Evolutionary conservation across 371 early-diverging fungal genomes (phyloP), one percentile per base, ranked within the genome.

Genomic region (Mucor saturninus): DNA sequence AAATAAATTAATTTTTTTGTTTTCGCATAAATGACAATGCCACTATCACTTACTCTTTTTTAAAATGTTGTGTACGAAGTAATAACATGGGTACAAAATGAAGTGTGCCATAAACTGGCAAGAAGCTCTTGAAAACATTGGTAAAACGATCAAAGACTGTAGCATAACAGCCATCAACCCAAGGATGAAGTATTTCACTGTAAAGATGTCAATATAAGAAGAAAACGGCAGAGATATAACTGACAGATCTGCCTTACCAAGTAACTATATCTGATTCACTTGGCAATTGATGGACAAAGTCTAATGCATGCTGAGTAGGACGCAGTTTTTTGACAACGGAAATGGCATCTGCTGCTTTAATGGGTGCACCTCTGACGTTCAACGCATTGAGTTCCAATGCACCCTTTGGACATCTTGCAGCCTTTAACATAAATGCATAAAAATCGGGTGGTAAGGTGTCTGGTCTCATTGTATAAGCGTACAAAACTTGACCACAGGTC

Each of bases 31-130:
- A 50, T 50, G 11, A 13, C 50, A 10, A 21, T 28, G 9, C 14
- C 21, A 21, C 21, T 21, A 45, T 28, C 2, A 45, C 83, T 74
- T 86, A 88, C 85, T 80, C 75, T 64, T 82, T 83, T 43, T 73
- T 61, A 11, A 92, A 71, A 51, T 79, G 79, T 38, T 83, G 73
- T 21, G 74, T 73, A 38, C 84, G 80, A 40, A 91, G 76, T 13
- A 88, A 67, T 9, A 89, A 50, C 82, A 88, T 75, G 0, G 92
- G 90, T 0, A 90, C 89, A 54, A 90, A 83, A 49, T 89, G 90
- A 56, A 91, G 75, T 7, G 89, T 81, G n/a, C 87, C 85, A 59
- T 91, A 90, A 8, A 91, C 87, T 21, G 91, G 87, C 51, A 83
- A 53, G 65, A 87, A 86, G 28, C 64, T 74, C 55, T 80, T 80